Evolutionary conservation across 225 moss, liverwort and hornwort genomes (phyloP), one percentile per base, ranked within the genome.

Genomic region (Sphagnum tenellum): DNA sequence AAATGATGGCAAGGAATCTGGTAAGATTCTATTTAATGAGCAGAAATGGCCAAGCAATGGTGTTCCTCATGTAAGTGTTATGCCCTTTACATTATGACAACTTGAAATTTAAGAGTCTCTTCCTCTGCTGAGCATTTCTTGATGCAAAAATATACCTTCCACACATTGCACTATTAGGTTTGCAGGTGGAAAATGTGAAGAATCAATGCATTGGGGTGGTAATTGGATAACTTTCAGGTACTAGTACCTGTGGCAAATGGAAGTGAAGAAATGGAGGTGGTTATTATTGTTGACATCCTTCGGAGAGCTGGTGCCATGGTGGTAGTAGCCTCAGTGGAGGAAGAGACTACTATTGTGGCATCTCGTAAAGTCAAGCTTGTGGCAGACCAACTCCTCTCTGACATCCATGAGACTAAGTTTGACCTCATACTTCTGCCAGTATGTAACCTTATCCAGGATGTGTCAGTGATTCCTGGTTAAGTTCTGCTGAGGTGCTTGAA

Each of bases 231-330:
- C 29, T 44, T 14, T 47, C 73, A 86, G 81, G 81, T 82, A 49
- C 67, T 96, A 48, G 83, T 96, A 62, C 92, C 96, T 3, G 66
- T 96, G 46, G 96, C 96, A 8, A 75, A 90, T 77, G 96, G 92
- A 5, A 88, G 89, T 8, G 92, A 96, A 67, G 96, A 92, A 73
- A 92, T 96, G 89, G 96, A 96, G 70, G 74, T 75, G 50, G 92
- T 96, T 44, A 92, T 96, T 55, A 85, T 96, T 10, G 88, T 92
- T 51, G 95, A 96, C 74, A 70, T 96, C 11, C 73, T 96, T 47
- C 84, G 95, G 63, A 78, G 89, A 80, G 92, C 95, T 65, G 92
- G 92, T 57, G 86, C 88, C 44, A 73, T 85, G 63, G 96, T 96
- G 9, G 71, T 78, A 6, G 81, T 96, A 50, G 89, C 92, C 44